Percentiles rank a stretch among this genome's conserved stretches.
Evolutionary conservation across 305 asterid species (phyloP).

Genomic region (Plantago coronopus): DNA sequence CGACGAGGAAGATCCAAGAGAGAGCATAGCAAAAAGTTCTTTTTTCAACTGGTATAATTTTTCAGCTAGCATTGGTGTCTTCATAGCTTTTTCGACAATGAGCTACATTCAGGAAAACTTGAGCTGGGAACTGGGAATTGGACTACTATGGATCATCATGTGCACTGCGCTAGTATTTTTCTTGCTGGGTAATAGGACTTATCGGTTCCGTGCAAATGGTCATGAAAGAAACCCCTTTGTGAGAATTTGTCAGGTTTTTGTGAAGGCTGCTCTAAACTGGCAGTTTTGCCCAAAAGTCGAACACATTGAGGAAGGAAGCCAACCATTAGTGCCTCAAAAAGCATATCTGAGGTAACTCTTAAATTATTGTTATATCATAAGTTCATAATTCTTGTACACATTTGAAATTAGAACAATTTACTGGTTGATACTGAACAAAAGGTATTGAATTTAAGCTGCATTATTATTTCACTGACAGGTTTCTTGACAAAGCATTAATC

Average conservation of each 20-base stretch:
- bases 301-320: conserved; percentile 5
- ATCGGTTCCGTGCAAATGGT: conserved; percentile 17
- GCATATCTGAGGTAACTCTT: too few species aligned
- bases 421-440: too few species aligned
- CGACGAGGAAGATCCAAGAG: conserved; percentile 24
- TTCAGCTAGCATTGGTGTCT: conserved; percentile 3
- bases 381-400: too few species aligned
- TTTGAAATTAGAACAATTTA: too few species aligned
- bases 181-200: conserved; percentile 20
- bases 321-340: conserved; percentile 13
- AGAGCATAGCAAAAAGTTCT: conserved; percentile 25
- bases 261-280: conserved; percentile 22
- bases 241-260: conserved; percentile 18
- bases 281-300: background rate
- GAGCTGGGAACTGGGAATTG: conserved; percentile 32
- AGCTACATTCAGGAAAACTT: conserved; percentile 33
- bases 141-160: conserved; percentile 30
- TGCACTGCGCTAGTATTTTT: conserved; percentile 19
- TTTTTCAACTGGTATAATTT: conserved; percentile 32
- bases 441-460: too few species aligned
- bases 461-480: conserved; percentile 23
- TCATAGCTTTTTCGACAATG: conserved; percentile 15
- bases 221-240: conserved; percentile 22
- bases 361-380: too few species aligned
- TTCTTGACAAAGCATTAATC: conserved; percentile 31